A percentile compares a stretch with the other conserved stretches of the same genome.
phyloP scores from a whole-genome alignment of 352 stramenopile species.

The Globisporangium acanthophoron region DNA sequence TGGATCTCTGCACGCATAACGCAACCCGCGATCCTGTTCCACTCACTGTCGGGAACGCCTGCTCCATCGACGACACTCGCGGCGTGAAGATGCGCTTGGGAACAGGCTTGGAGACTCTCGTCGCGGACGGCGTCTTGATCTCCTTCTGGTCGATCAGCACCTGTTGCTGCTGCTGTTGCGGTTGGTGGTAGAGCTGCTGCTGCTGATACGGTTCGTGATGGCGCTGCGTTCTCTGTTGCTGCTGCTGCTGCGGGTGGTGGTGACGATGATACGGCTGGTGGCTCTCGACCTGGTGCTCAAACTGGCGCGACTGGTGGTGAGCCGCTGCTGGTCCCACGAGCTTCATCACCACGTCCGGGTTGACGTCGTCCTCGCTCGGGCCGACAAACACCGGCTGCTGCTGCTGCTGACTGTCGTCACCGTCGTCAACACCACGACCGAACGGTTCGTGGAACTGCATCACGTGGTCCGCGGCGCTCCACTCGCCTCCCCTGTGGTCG shows the following conservation, averaged over 20 bases:
- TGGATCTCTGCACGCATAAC: background rate
- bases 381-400: background rate
- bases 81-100: conserved; percentile 6
- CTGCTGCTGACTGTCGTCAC: background rate
- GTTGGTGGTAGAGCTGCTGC: background rate
- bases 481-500: background rate
- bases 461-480: background rate
- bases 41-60: conserved; percentile 7
- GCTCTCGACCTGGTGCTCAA: background rate
- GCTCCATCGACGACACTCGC: background rate
- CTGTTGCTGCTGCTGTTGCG: background rate
- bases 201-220: background rate
- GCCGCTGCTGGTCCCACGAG: background rate
- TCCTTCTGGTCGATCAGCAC: conserved; percentile 7
- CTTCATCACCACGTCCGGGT: conserved; percentile 2
- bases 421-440: background rate
- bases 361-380: background rate
- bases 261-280: background rate
- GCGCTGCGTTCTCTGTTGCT: background rate
- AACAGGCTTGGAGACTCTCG: conserved; percentile 10
- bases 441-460: background rate
- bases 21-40: background rate
- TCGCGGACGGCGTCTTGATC: background rate
- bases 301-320: background rate
- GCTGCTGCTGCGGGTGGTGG: background rate